phyloP scores from a whole-genome alignment of 1,284 basidiomycete genomes.

The Laetiporus sulphureus region DNA sequence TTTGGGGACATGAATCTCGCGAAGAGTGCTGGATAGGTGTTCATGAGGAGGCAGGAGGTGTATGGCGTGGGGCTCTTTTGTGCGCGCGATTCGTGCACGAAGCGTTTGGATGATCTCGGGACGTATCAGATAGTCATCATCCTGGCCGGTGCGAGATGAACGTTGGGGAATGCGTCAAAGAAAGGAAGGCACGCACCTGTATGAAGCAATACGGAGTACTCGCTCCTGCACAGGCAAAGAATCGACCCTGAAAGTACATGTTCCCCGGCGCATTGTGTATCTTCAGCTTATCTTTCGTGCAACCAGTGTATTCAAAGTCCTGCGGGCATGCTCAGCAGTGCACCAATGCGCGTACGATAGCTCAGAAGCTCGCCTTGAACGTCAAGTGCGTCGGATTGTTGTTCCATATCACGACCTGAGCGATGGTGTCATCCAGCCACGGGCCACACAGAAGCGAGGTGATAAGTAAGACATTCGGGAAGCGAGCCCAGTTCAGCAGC shows the following conservation, averaged over 20 bases:
- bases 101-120: constrained; percentile 50
- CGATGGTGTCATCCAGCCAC: constrained; percentile 40
- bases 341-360: constrained; percentile 1
- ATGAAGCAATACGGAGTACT: constrained; percentile 54
- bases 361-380: constrained; percentile 31
- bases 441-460: constrained; percentile 43
- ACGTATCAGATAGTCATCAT: constrained; percentile 60
- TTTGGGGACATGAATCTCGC: constrained; percentile 19
- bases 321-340: constrained; percentile 17
- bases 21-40: constrained; percentile 39
- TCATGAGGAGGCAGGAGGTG: constrained; percentile 59
- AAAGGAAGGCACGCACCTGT: constrained; percentile 34
- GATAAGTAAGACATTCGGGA: constrained; percentile 53
- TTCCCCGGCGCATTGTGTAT: constrained; percentile 56
- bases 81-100: constrained; percentile 29
- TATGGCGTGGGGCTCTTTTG: constrained; percentile 29
- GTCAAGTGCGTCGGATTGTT: constrained; percentile 43
- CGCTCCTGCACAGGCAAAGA: constrained; percentile 48
- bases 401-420: constrained; percentile 56
- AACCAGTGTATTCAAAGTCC: constrained; percentile 42
- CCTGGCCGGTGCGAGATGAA: constrained; percentile 31
- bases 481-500: constrained; percentile 59
- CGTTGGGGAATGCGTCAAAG: not conserved
- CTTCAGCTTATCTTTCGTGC: constrained; percentile 36
- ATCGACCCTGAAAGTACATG: constrained; percentile 60